Conservation (phyloP, 2,329 filamentous ascomycete species). For the Trichoderma polysporum region DNA sequence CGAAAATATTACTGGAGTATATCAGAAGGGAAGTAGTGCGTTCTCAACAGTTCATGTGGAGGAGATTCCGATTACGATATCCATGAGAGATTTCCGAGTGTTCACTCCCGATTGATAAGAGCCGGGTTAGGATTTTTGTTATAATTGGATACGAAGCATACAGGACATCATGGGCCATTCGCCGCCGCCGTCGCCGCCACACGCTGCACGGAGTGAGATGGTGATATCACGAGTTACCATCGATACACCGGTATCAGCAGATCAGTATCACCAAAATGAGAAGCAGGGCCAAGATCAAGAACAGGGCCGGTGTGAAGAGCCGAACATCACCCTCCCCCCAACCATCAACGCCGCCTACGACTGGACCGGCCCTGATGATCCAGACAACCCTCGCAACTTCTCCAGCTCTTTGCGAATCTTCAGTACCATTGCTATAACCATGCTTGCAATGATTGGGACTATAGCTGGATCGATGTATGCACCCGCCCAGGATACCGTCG, state of each 20-base stretch:
- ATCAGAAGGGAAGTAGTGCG: neutral
- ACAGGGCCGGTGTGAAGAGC: slow-evolving; percentile 20
- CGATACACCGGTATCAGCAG: neutral
- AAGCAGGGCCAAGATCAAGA: neutral
- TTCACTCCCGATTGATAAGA: neutral
- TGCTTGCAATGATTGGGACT: slow-evolving; percentile 60
- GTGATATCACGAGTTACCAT: neutral
- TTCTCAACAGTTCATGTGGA: neutral
- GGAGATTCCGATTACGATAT: neutral
- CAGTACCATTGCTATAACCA: slow-evolving; percentile 71
- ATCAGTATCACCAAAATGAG: neutral
- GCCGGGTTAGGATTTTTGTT: neutral
- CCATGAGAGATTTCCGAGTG: neutral
- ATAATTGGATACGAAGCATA: neutral
- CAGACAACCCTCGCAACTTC: slow-evolving; percentile 82
- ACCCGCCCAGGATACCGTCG: slow-evolving; percentile 29
- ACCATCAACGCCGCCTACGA: slow-evolving; percentile 32
- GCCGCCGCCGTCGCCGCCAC: neutral
- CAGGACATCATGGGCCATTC: neutral
- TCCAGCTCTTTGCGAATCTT: slow-evolving; percentile 71
- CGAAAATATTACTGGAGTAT: neutral
- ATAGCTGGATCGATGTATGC: slow-evolving; percentile 35
- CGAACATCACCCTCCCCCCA: slow-evolving; percentile 20
- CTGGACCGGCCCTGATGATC: slow-evolving; percentile 55
- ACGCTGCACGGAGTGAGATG: neutral